A percentile compares a stretch with the other conserved stretches of the same genome.
Evolutionary conservation across 768 basidiomycete species (phyloP).

Genomic region (Boletellus sp.): DNA sequence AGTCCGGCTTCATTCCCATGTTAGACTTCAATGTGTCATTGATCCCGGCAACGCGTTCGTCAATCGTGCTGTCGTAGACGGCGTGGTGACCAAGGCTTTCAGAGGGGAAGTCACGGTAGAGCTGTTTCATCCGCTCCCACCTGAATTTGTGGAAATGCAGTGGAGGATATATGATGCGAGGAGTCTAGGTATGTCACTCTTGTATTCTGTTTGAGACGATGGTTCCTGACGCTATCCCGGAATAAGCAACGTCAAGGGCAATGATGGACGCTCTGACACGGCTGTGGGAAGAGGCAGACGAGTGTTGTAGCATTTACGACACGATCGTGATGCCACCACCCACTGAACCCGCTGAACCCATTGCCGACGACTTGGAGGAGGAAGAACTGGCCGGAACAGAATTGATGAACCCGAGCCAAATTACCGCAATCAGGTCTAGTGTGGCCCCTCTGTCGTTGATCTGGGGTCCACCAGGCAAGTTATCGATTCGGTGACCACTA

Average conservation of each 20-base stretch:
- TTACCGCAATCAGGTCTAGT: slow-evolving; percentile 45
- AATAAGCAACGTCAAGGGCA: slow-evolving; percentile 54
- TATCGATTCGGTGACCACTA: background rate
- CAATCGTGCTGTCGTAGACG: slow-evolving; percentile 49
- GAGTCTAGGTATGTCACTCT: slow-evolving; percentile 44
- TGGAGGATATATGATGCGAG: slow-evolving; percentile 66
- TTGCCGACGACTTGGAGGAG: slow-evolving; percentile 3
- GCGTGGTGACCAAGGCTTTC: slow-evolving; percentile 49
- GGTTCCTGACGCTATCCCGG: slow-evolving; percentile 3
- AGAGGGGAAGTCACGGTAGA: slow-evolving; percentile 55
- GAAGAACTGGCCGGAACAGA: slow-evolving; percentile 13
- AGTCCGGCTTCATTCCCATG: slow-evolving; percentile 61
- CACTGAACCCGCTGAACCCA: slow-evolving; percentile 19
- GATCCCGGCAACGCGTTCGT: slow-evolving; percentile 49
- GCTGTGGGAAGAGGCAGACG: slow-evolving; percentile 40
- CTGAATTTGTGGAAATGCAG: slow-evolving; percentile 55
- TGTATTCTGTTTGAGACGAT: background rate
- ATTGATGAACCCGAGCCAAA: slow-evolving; percentile 54
- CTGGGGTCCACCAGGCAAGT: slow-evolving; percentile 65
- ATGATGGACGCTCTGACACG: slow-evolving; percentile 61
- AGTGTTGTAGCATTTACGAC: slow-evolving; percentile 48
- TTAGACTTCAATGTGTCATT: slow-evolving; percentile 57
- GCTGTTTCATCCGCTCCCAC: slow-evolving; percentile 55
- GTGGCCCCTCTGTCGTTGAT: slow-evolving; percentile 49
- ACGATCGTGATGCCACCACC: slow-evolving; percentile 38